These are phyloP conservation scores for Pochonia chlamydosporia DNA, from an alignment of 2,329 filamentous ascomycete genomes.

Conservation along the genomic window DNA sequence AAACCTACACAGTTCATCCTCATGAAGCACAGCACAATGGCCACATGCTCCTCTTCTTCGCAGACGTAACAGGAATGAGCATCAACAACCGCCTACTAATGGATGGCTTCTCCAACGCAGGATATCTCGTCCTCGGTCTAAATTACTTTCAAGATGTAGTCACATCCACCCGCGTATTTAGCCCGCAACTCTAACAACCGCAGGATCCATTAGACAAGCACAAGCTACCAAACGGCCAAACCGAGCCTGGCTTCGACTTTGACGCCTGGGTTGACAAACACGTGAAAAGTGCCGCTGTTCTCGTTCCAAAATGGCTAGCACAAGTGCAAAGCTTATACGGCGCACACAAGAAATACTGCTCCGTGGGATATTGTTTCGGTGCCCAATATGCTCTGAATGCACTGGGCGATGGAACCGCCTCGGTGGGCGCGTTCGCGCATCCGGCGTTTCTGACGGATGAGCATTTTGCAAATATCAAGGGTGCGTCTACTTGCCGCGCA, in stretches of 20 bases:
- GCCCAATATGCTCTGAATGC: constrained; percentile 39
- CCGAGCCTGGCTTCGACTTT: constrained; percentile 36
- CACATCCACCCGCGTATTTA: neutral
- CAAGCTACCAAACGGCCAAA: constrained; percentile 14
- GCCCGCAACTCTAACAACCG: neutral
- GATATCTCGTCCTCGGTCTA: constrained; percentile 34
- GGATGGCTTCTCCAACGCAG: constrained; percentile 39
- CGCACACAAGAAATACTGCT: neutral
- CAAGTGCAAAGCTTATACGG: constrained; percentile 31
- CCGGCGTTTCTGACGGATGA: constrained; percentile 42
- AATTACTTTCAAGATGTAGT: constrained; percentile 39
- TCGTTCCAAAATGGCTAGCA: constrained; percentile 38
- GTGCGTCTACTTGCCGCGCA: no score
- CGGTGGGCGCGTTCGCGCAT: constrained; percentile 44
- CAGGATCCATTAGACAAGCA: constrained; percentile 40
- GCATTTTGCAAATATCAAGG: constrained; percentile 33
- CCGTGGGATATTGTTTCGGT: constrained; percentile 34
- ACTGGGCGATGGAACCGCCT: constrained; percentile 28
- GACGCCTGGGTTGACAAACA: constrained; percentile 43
- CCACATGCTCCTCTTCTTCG: constrained; percentile 38
- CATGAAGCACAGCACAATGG: constrained; percentile 29
- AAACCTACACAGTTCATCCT: constrained; percentile 29
- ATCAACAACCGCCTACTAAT: constrained; percentile 37
- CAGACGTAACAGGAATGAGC: constrained; percentile 39
- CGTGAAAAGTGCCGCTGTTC: constrained; percentile 31